Evolutionary conservation across 2,329 filamentous ascomycete genomes (phyloP), one percentile per base, ranked within the genome.

Genomic region (Aspergillus hortae): DNA sequence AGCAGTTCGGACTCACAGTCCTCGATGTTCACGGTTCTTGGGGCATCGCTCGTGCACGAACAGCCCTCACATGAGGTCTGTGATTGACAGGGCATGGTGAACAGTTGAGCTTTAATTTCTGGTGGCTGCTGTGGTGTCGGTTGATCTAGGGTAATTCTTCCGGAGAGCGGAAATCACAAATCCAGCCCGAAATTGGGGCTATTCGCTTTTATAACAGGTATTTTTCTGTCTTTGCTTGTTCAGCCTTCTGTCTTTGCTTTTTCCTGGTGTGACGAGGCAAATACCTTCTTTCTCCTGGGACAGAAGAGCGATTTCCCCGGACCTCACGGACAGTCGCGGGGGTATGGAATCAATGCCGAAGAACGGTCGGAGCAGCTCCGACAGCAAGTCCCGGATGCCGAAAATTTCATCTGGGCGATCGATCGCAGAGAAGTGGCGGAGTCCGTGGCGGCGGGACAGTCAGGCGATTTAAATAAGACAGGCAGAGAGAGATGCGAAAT

Each of bases 1-100:
- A 68, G 67, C 6, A 74, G 57, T 54, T 74, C 72, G 44, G 62
- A 58, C 43, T 74, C 66, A 55, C 70, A 73, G 52, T 74, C 72
- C 58, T 74, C 72, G 19, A 74, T 74, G 52, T 70, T 62, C 43
- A 69, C 57, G 3, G 60, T 53, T 40, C 59, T 53, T 6, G 50
- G 50, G 36, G 52, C 57, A 44, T 48, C 32, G 15, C 54, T 55
- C 40, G 51, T 53, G 57, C 68, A 71, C 51, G 68, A 60, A 58
- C 69, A 72, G 44, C 64, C 67, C 9, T 67, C 63, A 32, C 68
- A 72, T 45, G 61, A 65, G n/a, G 60, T 56, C 49, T 60, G 56
- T 36, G 40, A 23, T 6, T 58, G 41, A 27, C 58, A 62, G 49
- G 56, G 47, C 56, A 62, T 63, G 17, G 33, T 44, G 10, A 25